phyloP scores from a whole-genome alignment of 75 land plant species.

The Pinus tabuliformis region DNA sequence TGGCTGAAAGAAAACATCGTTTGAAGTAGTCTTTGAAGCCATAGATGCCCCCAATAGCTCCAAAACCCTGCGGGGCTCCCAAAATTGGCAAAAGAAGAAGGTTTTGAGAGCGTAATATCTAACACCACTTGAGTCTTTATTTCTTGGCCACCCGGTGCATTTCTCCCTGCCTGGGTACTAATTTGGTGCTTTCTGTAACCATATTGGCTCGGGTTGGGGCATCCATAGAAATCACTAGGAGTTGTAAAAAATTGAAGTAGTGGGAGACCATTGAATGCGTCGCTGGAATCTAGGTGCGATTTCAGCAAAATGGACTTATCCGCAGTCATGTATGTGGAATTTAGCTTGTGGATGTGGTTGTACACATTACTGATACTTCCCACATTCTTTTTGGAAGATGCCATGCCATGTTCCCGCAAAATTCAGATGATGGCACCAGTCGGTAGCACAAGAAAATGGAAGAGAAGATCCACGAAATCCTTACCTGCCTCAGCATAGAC shows the following conservation, averaged over 20 bases:
- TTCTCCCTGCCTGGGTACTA: not conserved
- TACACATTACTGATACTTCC: slow-evolving; percentile 30
- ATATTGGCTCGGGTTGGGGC: not conserved
- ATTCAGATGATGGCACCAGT: slow-evolving; percentile 27
- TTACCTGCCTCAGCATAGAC: slow-evolving; percentile 46
- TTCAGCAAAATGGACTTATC: not conserved
- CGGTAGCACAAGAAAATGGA: slow-evolving; percentile 37
- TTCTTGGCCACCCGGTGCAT: not conserved
- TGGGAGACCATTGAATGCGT: not conserved
- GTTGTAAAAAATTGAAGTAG: not conserved
- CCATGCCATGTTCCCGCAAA: slow-evolving; percentile 7
- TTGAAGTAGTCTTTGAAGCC: too few relatives aligned
- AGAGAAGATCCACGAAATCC: slow-evolving; percentile 49
- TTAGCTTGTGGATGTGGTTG: slow-evolving; percentile 22
- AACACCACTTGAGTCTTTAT: not conserved
- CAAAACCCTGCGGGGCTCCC: not conserved
- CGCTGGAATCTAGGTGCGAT: not conserved
- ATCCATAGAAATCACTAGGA: not conserved
- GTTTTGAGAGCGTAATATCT: too few relatives aligned
- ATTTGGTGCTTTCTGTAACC: not conserved
- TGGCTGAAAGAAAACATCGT: too few relatives aligned
- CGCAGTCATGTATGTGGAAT: not conserved
- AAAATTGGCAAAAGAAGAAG: not conserved
- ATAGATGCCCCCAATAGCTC: too few relatives aligned
- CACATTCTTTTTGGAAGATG: slow-evolving; percentile 10